Evolutionary conservation across 148 eudicot species (phyloP), one percentile per base, ranked within the genome.

Genomic region (Amaranthus palmeri): DNA sequence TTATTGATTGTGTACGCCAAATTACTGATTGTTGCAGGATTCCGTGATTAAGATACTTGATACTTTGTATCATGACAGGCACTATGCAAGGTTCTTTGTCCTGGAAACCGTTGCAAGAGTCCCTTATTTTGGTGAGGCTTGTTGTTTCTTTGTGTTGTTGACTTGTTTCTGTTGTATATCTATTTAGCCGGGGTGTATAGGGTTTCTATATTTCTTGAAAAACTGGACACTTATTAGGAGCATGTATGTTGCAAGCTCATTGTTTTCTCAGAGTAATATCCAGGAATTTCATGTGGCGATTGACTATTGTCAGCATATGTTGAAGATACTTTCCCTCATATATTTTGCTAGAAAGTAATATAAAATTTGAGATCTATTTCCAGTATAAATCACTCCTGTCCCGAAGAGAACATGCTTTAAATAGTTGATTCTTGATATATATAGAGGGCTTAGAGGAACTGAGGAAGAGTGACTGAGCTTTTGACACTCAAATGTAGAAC

Each of bases 21-120:
- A 73, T 73, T 45, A 44, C 79, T 67, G 18, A 57, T 78, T 63
- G 62, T 78, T 82, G 49, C 92, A 95, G 99, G 97, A 90, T 57
- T 84, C 99, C 55, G 97, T 96, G 83, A 85, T 96, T 74, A 92
- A 92, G 87, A 85, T 96, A 73, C 93, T 96, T 65, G 97, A 92
- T 87, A 80, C 89, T 53, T 76, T 92, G 81, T 96, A 96, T 81
- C 89, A 57, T 74, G 97, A 86, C 74, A 82, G 99, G 59, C 25
- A 96, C 78, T 96, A 96, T 75, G 82, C 93, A 76, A 87, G 99
- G 80, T 95, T 96, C 81, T 96, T 75, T 83, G 99, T 96, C 71
- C 81, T 96, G 66, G 99, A 96, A 87, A 96, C 96, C 50, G 87
- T 96, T 77, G 99, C 99, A 52, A 85, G 99, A 83, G 97, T 96